These are phyloP conservation scores for Penicillium sp. DNA, from an alignment of 2,329 filamentous ascomycete genomes.

Conservation along the genomic window DNA sequence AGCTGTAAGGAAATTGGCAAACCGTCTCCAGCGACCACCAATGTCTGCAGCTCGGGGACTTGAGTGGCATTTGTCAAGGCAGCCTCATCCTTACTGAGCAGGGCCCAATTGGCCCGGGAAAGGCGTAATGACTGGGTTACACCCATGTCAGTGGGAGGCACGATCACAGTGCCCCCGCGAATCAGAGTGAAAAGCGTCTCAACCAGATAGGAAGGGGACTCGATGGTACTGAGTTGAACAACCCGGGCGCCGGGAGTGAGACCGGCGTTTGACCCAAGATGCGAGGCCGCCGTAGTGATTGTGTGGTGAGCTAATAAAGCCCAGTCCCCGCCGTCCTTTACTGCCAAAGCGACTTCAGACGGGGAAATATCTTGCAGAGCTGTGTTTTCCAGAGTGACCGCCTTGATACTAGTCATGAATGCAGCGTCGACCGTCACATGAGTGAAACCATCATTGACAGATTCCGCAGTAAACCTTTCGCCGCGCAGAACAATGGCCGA, in stretches of 20 bases:
- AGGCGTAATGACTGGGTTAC: neutral
- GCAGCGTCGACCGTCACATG: neutral
- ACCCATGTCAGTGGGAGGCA: neutral
- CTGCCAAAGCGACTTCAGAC: neutral
- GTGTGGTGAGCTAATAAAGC: slow-evolving; percentile 1
- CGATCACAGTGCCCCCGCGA: neutral
- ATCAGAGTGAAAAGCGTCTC: slow-evolving; percentile 2
- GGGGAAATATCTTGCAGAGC: neutral
- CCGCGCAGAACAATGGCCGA: neutral
- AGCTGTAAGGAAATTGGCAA: neutral
- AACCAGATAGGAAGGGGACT: neutral
- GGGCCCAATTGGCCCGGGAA: neutral
- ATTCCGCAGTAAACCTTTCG: neutral
- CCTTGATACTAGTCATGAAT: neutral
- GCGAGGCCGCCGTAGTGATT: neutral
- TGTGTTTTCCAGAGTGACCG: neutral
- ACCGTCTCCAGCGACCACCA: neutral
- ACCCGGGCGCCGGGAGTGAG: neutral
- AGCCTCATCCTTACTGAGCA: neutral
- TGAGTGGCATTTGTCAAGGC: neutral
- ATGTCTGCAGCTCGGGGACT: neutral
- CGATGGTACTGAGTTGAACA: neutral
- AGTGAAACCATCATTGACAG: neutral
- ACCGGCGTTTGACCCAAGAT: neutral
- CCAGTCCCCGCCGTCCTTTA: slow-evolving; percentile 1